Evolutionary conservation across 2,329 filamentous ascomycete species (phyloP).

Genomic region (Venturia asperata): DNA sequence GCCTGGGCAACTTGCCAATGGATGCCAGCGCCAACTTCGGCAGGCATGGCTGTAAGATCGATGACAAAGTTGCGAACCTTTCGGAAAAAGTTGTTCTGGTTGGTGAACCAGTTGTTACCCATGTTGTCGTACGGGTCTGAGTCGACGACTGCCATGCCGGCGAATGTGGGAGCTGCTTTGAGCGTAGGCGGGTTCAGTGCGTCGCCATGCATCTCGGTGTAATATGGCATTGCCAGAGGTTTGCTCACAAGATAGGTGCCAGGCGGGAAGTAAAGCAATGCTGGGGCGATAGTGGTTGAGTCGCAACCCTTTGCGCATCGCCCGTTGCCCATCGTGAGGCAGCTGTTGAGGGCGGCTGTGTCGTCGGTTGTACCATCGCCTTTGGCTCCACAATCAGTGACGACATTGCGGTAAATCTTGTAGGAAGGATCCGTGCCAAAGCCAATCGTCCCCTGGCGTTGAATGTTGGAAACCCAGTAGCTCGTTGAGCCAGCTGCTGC

Average conservation of each 20-base stretch:
- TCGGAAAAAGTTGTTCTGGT: conserved; percentile 51
- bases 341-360: conserved; percentile 78
- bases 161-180: conserved; percentile 57
- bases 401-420: conserved; percentile 50
- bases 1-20: conserved; percentile 65
- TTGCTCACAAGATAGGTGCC: conserved; percentile 77
- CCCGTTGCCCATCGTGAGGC: conserved; percentile 61
- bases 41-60: conserved; percentile 37
- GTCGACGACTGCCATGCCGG: conserved; percentile 84
- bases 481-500: conserved; percentile 26
- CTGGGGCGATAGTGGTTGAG: conserved; percentile 75
- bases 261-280: conserved; percentile 83
- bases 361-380: conserved; percentile 69
- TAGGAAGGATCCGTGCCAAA: conserved; percentile 54
- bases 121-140: conserved; percentile 72
- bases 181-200: conserved; percentile 63
- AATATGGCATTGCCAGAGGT: conserved; percentile 81
- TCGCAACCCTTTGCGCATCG: conserved; percentile 78
- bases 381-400: conserved; percentile 35
- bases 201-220: conserved; percentile 88
- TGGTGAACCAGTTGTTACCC: conserved; percentile 45
- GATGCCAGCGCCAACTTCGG: conserved; percentile 39
- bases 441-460: conserved; percentile 61
- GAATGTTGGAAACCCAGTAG: conserved; percentile 68
- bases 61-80: conserved; percentile 49